Evolutionary conservation across 768 basidiomycete species (phyloP).

Genomic region (Lepiota brunneoincarnata): DNA sequence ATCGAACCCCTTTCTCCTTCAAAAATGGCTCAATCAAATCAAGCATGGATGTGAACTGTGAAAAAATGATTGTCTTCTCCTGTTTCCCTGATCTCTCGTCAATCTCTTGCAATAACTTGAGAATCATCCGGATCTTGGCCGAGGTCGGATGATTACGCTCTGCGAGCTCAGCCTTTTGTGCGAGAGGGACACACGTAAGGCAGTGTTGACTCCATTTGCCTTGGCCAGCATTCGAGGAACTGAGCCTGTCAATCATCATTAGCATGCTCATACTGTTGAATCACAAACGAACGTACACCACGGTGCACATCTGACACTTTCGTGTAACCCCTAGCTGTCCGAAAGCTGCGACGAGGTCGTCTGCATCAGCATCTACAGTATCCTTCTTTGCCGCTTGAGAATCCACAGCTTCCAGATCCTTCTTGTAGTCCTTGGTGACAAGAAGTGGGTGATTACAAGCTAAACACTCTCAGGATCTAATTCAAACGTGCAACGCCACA

Average conservation of each 20-base stretch:
- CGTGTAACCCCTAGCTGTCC: conserved; percentile 64
- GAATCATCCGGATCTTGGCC: conserved; percentile 83
- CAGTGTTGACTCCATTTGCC: conserved; percentile 51
- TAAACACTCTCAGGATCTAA: conserved; percentile 24
- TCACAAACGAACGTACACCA: conserved; percentile 43
- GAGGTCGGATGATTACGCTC: conserved; percentile 64
- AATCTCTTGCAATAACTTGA: conserved; percentile 69
- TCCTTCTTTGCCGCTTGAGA: conserved; percentile 52
- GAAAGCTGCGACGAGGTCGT: conserved; percentile 76
- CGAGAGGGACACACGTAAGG: conserved; percentile 53
- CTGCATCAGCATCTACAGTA: conserved; percentile 56
- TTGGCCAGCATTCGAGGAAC: conserved; percentile 32
- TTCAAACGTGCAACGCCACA: neutral
- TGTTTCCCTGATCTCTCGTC: conserved; percentile 49
- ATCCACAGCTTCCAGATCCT: conserved; percentile 76
- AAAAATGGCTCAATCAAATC: conserved; percentile 87
- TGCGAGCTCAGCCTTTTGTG: conserved; percentile 42
- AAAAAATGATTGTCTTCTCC: conserved; percentile 97
- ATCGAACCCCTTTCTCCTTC: conserved; percentile 60
- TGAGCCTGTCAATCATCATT: conserved; percentile 29
- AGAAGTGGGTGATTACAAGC: conserved; percentile 90
- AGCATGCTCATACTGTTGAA: neutral
- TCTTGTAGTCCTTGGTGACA: conserved; percentile 71
- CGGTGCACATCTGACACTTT: conserved; percentile 80
- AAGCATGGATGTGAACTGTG: conserved; percentile 88